phyloP scores from a whole-genome alignment of 1,284 basidiomycete genomes.

The Heliocybe sulcata region DNA sequence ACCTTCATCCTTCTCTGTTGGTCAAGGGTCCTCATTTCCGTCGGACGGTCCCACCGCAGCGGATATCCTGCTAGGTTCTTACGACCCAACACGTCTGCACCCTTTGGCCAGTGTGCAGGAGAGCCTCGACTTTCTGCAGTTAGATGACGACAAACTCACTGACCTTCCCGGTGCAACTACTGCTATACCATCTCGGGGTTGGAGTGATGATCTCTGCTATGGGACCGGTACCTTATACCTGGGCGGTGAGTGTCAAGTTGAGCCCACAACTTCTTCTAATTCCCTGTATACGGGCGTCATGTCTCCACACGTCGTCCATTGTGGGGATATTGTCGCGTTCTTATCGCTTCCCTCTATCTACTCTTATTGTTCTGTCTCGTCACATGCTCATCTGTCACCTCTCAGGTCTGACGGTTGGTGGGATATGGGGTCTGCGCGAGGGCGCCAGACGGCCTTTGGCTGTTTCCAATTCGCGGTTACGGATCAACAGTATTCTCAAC shows the following conservation, averaged over 20 bases:
- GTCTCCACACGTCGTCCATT: conserved; percentile 15
- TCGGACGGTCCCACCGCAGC: conserved; percentile 64
- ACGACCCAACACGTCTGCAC: conserved; percentile 87
- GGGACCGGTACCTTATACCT: conserved; percentile 99
- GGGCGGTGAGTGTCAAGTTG: conserved; percentile 62
- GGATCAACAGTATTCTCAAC: conserved; percentile 97
- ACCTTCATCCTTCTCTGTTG: conserved; percentile 52
- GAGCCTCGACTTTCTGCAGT: conserved; percentile 86
- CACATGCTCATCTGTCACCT: conserved; percentile 61
- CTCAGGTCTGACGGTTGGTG: conserved; percentile 89
- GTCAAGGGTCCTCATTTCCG: conserved; percentile 27
- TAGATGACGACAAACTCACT: conserved; percentile 91
- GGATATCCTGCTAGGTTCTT: conserved; percentile 77
- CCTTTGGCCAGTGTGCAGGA: conserved; percentile 85
- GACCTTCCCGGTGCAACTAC: conserved; percentile 81
- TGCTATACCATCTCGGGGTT: conserved; percentile 89
- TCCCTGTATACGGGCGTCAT: conserved; percentile 11
- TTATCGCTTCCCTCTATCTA: conserved; percentile 47
- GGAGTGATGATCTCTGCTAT: conserved; percentile 99
- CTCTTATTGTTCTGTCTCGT: conserved; percentile 69
- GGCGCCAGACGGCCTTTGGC: conserved; percentile 83
- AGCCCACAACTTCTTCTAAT: conserved; percentile 15
- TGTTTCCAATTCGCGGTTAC: conserved; percentile 77
- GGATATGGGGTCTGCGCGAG: conserved; percentile 94
- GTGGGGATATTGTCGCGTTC: conserved; percentile 46